Conservation (phyloP, 805 yeast species). For the Lipomyces yamadae region DNA sequence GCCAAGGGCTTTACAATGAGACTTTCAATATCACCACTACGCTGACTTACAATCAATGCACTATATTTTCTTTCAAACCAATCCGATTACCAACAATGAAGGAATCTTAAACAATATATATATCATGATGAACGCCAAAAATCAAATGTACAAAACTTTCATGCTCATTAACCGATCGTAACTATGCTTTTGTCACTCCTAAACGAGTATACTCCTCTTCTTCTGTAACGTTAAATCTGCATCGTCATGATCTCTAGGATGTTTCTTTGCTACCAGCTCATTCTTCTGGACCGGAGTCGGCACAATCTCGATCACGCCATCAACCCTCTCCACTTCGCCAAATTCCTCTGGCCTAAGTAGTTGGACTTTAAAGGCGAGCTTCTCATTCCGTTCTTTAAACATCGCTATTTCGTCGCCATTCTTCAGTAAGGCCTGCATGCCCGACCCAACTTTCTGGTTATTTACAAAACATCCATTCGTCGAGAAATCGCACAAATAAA, state of each 20-base stretch:
- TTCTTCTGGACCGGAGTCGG: slow-evolving; percentile 15
- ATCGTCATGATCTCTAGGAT: slow-evolving; percentile 1
- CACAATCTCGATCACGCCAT: slow-evolving; percentile 8
- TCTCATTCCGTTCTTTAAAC: slow-evolving; percentile 18
- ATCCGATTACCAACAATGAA: background rate
- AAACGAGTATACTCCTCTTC: slow-evolving; percentile 3
- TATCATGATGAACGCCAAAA: background rate
- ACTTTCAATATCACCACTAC: no score
- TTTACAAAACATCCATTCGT: slow-evolving; percentile 75
- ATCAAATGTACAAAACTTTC: background rate
- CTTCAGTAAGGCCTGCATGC: slow-evolving; percentile 40
- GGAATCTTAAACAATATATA: background rate
- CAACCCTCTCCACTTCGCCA: slow-evolving; percentile 11
- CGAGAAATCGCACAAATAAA: slow-evolving; percentile 80
- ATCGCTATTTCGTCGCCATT: slow-evolving; percentile 28
- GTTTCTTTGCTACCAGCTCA: background rate
- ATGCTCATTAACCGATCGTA: background rate
- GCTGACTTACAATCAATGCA: background rate
- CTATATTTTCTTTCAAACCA: background rate
- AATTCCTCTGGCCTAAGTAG: slow-evolving; percentile 20
- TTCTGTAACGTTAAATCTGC: background rate
- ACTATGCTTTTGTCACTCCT: background rate
- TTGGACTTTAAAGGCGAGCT: slow-evolving; percentile 20
- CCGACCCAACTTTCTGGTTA: slow-evolving; percentile 48
- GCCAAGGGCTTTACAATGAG: no score